Evolutionary conservation across 345 rosid species (phyloP).

Genomic region (Noccaea caerulescens): DNA sequence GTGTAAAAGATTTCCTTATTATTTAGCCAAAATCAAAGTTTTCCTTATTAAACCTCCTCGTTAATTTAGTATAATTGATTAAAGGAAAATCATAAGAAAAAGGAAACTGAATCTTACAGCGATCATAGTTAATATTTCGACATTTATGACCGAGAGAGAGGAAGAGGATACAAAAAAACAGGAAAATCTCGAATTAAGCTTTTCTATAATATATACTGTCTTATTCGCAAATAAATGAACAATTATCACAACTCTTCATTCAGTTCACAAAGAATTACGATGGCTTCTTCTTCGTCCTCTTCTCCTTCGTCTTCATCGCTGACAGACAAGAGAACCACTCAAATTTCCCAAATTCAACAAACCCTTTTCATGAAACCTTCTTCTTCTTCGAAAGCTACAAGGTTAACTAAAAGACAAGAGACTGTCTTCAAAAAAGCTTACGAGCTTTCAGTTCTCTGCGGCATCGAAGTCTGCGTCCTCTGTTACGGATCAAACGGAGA

Average conservation of each 20-base stretch:
- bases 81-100: not conserved
- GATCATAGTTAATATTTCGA: not conserved
- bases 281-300: slow-evolving; percentile 33
- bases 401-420: slow-evolving; percentile 22
- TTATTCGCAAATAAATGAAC: not conserved
- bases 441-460: slow-evolving; percentile 41
- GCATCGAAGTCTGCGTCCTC: slow-evolving; percentile 40
- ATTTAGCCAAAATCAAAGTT: not conserved
- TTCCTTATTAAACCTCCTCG: slow-evolving; percentile 8
- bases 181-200: not conserved
- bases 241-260: slow-evolving; percentile 28
- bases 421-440: slow-evolving; percentile 41
- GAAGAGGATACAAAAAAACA: slow-evolving; percentile 5
- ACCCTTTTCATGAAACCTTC: slow-evolving; percentile 11
- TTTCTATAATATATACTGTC: slow-evolving; percentile 1
- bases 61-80: slow-evolving; percentile 7
- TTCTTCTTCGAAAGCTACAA: slow-evolving; percentile 19
- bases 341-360: not conserved
- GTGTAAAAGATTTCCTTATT: slow-evolving; percentile 4
- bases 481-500: slow-evolving; percentile 26
- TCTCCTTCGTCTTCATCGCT: slow-evolving; percentile 12
- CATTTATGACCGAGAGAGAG: slow-evolving; percentile 2
- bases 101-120: slow-evolving; percentile 3
- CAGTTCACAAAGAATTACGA: slow-evolving; percentile 15
- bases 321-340: not conserved